phyloP scores from a whole-genome alignment of 2,329 filamentous ascomycete genomes.

The Colletotrichum musae region DNA sequence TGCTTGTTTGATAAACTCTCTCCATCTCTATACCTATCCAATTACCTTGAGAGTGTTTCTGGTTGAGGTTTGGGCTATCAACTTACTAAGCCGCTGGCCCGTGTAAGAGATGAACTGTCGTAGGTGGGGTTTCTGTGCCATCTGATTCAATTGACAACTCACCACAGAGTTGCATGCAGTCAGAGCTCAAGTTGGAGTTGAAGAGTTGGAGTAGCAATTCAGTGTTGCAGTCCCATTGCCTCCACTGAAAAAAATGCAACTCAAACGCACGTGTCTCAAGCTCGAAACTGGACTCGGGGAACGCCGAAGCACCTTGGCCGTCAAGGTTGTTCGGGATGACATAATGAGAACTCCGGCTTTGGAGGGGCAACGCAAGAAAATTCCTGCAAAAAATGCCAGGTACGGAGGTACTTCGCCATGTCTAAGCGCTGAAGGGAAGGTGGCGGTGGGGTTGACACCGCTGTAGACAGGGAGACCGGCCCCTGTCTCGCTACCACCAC shows the following conservation, averaged over 20 bases:
- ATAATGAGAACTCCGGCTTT: slow-evolving; percentile 31
- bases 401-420: neutral
- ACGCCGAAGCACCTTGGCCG: slow-evolving; percentile 9
- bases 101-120: neutral
- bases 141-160: neutral
- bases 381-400: neutral
- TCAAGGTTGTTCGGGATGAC: slow-evolving; percentile 19
- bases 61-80: too few relatives aligned
- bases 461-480: neutral
- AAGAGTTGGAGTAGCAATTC: neutral
- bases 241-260: neutral
- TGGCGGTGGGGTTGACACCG: slow-evolving; percentile 20
- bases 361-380: slow-evolving; percentile 25
- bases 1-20: too few relatives aligned
- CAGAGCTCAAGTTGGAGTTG: neutral
- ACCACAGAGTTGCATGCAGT: neutral
- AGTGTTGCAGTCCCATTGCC: too few relatives aligned
- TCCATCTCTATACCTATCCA: too few relatives aligned
- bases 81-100: neutral
- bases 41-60: too few relatives aligned
- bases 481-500: slow-evolving; percentile 7
- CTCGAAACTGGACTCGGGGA: slow-evolving; percentile 19
- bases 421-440: neutral
- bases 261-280: slow-evolving; percentile 8
- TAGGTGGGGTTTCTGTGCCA: too few relatives aligned